A percentile compares a stretch with the other conserved stretches of the same genome.
These are phyloP conservation scores for Trypanosoma vivax DNA, from an alignment of 208 protist species.

Conservation along the genomic window DNA sequence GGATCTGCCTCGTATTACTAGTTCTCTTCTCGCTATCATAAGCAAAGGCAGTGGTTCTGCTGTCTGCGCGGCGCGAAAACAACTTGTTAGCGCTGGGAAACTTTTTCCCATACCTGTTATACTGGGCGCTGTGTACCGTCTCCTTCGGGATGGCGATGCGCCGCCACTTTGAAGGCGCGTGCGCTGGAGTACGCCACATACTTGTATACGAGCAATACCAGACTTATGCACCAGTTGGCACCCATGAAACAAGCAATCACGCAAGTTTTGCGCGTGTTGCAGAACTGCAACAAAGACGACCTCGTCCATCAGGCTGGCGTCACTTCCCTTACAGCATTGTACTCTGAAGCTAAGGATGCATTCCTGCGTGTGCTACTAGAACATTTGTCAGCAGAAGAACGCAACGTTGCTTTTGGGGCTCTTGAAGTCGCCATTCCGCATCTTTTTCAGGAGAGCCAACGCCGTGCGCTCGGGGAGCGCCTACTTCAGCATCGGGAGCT, in stretches of 20 bases:
- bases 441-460: slow-evolving; percentile 16
- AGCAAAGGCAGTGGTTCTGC: slow-evolving; percentile 7
- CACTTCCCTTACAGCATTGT: slow-evolving; percentile 11
- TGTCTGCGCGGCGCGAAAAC: slow-evolving; percentile 4
- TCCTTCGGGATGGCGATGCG: slow-evolving; percentile 13
- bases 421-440: slow-evolving; percentile 16
- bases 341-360: not conserved
- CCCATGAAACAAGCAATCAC: slow-evolving; percentile 14
- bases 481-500: slow-evolving; percentile 5
- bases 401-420: not conserved
- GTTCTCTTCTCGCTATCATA: slow-evolving; percentile 20
- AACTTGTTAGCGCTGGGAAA: slow-evolving; percentile 11
- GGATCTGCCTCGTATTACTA: no score
- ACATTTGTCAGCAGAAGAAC: slow-evolving; percentile 15
- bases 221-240: slow-evolving; percentile 14
- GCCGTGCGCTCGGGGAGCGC: slow-evolving; percentile 1
- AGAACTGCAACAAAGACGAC: slow-evolving; percentile 1
- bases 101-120: slow-evolving; percentile 15
- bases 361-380: slow-evolving; percentile 6
- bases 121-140: slow-evolving; percentile 9
- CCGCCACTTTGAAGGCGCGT: slow-evolving; percentile 18
- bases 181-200: slow-evolving; percentile 31
- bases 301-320: slow-evolving; percentile 8
- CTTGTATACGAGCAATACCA: slow-evolving; percentile 16
- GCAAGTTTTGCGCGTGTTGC: slow-evolving; percentile 5